These are phyloP conservation scores for Penicillium frequentans DNA, from an alignment of 2,329 filamentous ascomycete genomes.

Conservation along the genomic window DNA sequence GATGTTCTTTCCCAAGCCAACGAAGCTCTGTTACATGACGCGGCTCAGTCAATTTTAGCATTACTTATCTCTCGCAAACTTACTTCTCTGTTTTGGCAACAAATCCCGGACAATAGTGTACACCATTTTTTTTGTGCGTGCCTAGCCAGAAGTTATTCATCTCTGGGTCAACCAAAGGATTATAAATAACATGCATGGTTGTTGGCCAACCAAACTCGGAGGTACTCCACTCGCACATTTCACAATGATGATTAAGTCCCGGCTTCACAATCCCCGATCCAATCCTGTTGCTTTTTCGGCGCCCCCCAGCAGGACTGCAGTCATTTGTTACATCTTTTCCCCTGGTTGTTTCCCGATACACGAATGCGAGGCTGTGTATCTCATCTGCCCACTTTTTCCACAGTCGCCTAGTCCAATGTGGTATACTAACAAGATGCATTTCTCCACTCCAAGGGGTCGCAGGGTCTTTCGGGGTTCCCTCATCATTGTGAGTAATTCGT, in stretches of 20 bases:
- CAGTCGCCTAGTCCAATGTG: background rate
- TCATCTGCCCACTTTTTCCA: background rate
- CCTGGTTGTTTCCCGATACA: background rate
- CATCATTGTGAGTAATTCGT: background rate
- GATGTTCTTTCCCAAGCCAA: background rate
- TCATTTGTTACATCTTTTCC: background rate
- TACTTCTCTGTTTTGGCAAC: background rate
- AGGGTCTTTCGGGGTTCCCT: background rate
- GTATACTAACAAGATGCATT: background rate
- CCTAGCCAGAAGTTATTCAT: background rate
- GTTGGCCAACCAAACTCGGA: constrained; percentile 1
- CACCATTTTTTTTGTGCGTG: background rate
- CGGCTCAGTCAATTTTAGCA: background rate
- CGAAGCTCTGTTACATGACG: background rate
- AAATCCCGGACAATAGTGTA: background rate
- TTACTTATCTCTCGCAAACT: background rate
- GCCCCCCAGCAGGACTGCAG: background rate
- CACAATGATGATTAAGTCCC: constrained; percentile 5
- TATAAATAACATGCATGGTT: constrained; percentile 9
- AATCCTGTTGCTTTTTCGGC: constrained; percentile 5
- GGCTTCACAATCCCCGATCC: constrained; percentile 9
- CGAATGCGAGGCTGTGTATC: background rate
- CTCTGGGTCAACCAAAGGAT: constrained; percentile 1
- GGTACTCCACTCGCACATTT: constrained; percentile 5
- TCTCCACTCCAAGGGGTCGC: constrained; percentile 2